These are phyloP conservation scores for Chlorokybus atmophyticus DNA, from an alignment of 139 green algal species.

Conservation along the genomic window DNA sequence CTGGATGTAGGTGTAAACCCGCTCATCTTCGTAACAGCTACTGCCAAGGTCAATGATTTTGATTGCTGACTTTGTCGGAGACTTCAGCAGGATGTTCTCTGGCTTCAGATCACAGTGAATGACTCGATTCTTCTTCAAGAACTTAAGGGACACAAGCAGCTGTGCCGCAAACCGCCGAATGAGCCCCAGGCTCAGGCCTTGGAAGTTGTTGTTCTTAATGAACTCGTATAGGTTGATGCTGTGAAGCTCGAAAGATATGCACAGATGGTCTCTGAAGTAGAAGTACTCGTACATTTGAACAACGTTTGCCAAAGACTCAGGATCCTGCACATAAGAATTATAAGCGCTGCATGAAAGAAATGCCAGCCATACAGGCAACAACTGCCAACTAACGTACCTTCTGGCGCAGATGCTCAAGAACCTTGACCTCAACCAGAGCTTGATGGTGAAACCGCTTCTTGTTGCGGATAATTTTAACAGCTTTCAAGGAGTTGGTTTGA, in stretches of 20 bases:
- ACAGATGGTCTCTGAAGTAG: conserved; percentile 71
- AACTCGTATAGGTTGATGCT: conserved; percentile 81
- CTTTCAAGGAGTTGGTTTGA: conserved; percentile 45
- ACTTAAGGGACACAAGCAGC: conserved; percentile 37
- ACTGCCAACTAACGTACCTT: conserved; percentile 17
- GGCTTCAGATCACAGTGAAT: conserved; percentile 99
- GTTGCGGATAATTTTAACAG: conserved; percentile 78
- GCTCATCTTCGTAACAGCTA: background rate
- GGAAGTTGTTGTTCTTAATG: conserved; percentile 68
- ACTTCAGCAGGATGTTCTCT: conserved; percentile 88
- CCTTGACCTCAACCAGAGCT: conserved; percentile 63
- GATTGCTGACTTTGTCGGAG: conserved; percentile 34
- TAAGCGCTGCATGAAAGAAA: no score
- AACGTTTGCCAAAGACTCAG: conserved; percentile 14
- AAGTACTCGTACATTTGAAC: conserved; percentile 63
- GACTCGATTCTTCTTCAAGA: conserved; percentile 66
- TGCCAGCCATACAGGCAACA: no score
- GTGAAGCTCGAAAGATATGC: conserved; percentile 76
- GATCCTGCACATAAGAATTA: no score
- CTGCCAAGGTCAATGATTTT: conserved; percentile 98
- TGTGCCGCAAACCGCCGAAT: conserved; percentile 1
- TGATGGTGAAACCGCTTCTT: conserved; percentile 78
- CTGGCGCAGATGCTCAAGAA: conserved; percentile 44
- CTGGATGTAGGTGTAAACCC: conserved; percentile 91
- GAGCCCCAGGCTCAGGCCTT: conserved; percentile 45